Evolutionary conservation across 768 basidiomycete genomes (phyloP), one percentile per base, ranked within the genome.

Genomic region (Pulveroboletus sp.): DNA sequence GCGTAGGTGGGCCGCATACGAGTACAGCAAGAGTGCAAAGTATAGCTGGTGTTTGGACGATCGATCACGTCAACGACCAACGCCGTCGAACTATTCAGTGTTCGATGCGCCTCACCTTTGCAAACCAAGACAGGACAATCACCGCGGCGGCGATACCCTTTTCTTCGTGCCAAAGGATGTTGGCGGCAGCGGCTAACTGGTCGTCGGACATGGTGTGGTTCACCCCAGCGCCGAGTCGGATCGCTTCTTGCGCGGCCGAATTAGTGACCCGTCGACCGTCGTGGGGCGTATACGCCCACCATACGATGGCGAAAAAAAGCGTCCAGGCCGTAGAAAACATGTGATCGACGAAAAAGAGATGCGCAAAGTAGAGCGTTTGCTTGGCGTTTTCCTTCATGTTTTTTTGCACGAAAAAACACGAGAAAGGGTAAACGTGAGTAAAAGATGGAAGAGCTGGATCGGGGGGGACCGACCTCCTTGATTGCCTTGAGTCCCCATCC

Each of bases 211-310:
- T 78, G 16, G 72, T 73, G 42, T 77, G 77, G 27, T 71, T 74
- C 9, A 76, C 70, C 14, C 73, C 69, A 34, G 76, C 81, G 36
- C 74, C 74, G 32, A 83, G 74, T 64, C 92, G 86, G 65, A 99
- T 81, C 35, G 83, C 86, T 63, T 89, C 72, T 69, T 99, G 96
- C 10, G 96, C 95, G 24, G 78, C 75, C 2, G 93, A 97, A 65
- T 95, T 90, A 54, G 79, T 79, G 29, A 81, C 79, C 2, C 83
- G 80, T 20, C 75, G 76, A 6, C 96, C 96, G 59, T 99, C 93
- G 63, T 99, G 96, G 1, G 93, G 88, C 2, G 83, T 88, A 71
- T 87, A 87, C 29, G 81, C 69, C 86, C 92, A 99, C 95, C 94
- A 99, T 34, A 78, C 72, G 19, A 91, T 78, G 32, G 84, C 89